Conservation (phyloP, 495 filamentous ascomycete species). For the Halenospora varia region DNA sequence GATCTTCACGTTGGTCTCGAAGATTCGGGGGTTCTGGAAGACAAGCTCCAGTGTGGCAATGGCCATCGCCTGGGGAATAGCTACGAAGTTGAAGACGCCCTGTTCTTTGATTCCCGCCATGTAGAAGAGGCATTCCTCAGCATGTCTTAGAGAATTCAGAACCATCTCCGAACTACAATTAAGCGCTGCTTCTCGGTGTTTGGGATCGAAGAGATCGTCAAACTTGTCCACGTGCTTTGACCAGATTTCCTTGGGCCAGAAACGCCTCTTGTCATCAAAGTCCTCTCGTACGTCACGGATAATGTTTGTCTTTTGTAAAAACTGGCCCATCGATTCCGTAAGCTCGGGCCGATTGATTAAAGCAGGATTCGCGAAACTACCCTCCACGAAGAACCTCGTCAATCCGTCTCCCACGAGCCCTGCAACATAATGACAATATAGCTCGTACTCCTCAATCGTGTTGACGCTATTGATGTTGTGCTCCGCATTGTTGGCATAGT, state of each 20-base stretch:
- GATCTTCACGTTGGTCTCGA: constrained; percentile 89
- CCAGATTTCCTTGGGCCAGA: constrained; percentile 97
- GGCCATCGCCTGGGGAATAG: constrained; percentile 98
- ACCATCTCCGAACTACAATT: constrained; percentile 95
- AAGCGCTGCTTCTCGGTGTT: constrained; percentile 74
- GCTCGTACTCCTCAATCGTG: constrained; percentile 83
- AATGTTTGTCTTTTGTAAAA: constrained; percentile 97
- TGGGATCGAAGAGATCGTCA: constrained; percentile 81
- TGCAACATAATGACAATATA: constrained; percentile 96
- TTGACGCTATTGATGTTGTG: constrained; percentile 73
- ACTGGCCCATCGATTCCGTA: constrained; percentile 93
- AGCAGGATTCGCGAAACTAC: constrained; percentile 79
- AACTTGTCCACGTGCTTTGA: constrained; percentile 87
- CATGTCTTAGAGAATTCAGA: constrained; percentile 79
- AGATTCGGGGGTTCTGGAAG: constrained; percentile 88
- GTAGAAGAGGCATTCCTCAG: constrained; percentile 93
- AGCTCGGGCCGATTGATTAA: constrained; percentile 74
- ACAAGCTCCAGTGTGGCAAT: constrained; percentile 90
- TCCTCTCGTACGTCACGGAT: constrained; percentile 95
- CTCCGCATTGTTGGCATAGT: constrained; percentile 81
- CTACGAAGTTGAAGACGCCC: constrained; percentile 98
- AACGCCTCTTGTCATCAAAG: constrained; percentile 76
- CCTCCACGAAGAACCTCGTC: constrained; percentile 87
- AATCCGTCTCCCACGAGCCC: constrained; percentile 91
- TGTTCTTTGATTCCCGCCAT: constrained; percentile 94